phyloP scores from a whole-genome alignment of 345 rosid species.

The Cardamine occulta region DNA sequence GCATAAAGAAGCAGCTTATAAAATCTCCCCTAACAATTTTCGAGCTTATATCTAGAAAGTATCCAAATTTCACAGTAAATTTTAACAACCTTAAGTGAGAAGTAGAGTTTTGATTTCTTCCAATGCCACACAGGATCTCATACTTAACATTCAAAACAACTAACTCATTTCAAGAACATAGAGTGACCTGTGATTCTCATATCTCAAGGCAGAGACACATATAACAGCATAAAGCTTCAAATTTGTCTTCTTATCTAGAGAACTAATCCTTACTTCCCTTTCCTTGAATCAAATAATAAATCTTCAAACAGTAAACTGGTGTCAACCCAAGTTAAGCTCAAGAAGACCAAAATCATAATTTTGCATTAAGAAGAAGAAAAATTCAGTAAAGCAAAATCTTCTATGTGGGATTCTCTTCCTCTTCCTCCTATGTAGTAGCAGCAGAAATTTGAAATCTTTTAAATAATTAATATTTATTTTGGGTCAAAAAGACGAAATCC shows the following conservation, averaged over 20 bases:
- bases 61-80: not conserved
- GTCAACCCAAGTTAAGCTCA: constrained; percentile 13
- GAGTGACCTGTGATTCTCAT: constrained; percentile 1
- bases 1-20: not conserved
- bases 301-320: not conserved
- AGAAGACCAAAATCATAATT: not conserved
- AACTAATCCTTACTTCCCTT: not conserved
- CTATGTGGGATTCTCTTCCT: not conserved
- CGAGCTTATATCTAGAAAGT: not conserved
- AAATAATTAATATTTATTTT: not conserved
- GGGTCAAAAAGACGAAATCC: not conserved
- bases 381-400: not conserved
- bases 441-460: constrained; percentile 18
- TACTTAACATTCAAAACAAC: not conserved
- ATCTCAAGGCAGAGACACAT: constrained; percentile 14
- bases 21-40: not conserved
- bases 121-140: not conserved
- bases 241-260: not conserved
- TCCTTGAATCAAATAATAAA: not conserved
- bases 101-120: not conserved
- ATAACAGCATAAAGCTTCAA: constrained; percentile 12
- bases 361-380: not conserved
- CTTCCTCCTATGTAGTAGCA: not conserved
- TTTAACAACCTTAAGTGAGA: not conserved
- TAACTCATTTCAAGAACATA: not conserved